phyloP scores from a whole-genome alignment of 1,284 basidiomycete genomes.

The Cryptococcus depauperatus region DNA sequence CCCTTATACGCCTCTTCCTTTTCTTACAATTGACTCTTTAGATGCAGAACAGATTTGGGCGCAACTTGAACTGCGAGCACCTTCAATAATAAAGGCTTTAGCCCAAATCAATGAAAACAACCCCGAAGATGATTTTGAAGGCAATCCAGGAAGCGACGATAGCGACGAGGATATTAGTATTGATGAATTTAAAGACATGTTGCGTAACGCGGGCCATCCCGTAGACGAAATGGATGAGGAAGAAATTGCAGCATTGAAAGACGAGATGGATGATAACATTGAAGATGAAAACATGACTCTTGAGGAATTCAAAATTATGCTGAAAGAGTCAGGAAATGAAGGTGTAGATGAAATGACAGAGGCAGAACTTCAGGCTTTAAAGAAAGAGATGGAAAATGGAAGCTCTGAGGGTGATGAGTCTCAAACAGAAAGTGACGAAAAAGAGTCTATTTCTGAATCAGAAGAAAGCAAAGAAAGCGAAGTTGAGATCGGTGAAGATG shows the following conservation, averaged over 20 bases:
- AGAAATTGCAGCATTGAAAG: conserved; percentile 16
- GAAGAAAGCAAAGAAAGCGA: conserved; percentile 17
- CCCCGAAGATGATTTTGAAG: conserved; percentile 27
- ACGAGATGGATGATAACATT: conserved; percentile 8
- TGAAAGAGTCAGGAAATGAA: conserved; percentile 21
- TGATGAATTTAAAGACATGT: conserved; percentile 36
- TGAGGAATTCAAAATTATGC: conserved; percentile 37
- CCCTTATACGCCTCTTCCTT: conserved; percentile 63
- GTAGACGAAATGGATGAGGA: conserved; percentile 18
- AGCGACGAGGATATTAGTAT: conserved; percentile 34
- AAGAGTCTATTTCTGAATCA: conserved; percentile 15
- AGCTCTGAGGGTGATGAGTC: conserved; percentile 6
- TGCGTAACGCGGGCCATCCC: conserved; percentile 20
- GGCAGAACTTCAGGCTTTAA: conserved; percentile 15
- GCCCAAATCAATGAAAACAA: conserved; percentile 33
- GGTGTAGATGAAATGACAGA: conserved; percentile 15
- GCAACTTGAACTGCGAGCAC: conserved; percentile 71
- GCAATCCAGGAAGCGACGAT: conserved; percentile 20
- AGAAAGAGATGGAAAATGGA: conserved; percentile 12
- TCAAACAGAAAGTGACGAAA: conserved; percentile 7
- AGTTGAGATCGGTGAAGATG: too few species aligned
- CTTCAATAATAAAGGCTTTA: conserved; percentile 44
- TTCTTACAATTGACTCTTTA: conserved; percentile 74
- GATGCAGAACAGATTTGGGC: conserved; percentile 85
- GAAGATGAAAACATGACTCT: conserved; percentile 33